Conservation (phyloP, 148 eudicot genomes). For the Tetragonia tetragonoides region DNA sequence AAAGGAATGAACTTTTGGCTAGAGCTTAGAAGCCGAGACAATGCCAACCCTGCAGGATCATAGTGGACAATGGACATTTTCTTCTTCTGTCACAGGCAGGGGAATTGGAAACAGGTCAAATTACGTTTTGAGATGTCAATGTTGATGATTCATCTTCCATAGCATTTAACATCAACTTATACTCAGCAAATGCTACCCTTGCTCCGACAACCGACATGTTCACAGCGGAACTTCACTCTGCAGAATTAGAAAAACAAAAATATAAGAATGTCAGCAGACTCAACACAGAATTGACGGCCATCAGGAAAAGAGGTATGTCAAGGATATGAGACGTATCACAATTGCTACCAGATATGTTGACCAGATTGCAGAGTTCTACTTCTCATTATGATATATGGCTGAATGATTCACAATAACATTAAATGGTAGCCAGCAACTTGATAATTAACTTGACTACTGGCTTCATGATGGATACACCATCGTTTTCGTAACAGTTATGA, state of each 20-base stretch:
- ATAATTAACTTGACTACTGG: neutral
- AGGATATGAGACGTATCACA: neutral
- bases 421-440: too few relatives aligned
- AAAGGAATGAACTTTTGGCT: neutral
- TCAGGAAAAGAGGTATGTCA: neutral
- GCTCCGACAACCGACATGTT: neutral
- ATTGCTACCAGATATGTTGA: too few relatives aligned
- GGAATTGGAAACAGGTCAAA: neutral
- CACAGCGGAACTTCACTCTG: slow-evolving; percentile 9
- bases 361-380: too few relatives aligned
- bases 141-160: neutral
- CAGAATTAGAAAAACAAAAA: neutral
- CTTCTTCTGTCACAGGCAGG: neutral
- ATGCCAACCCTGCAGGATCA: neutral
- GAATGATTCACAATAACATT: too few relatives aligned
- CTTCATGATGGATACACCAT: neutral
- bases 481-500: neutral
- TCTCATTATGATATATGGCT: too few relatives aligned
- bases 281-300: neutral
- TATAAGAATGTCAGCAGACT: neutral
- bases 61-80: neutral
- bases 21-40: neutral
- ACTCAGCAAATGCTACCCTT: neutral
- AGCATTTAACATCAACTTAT: neutral
- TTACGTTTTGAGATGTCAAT: neutral